These are phyloP conservation scores for Globisporangium spiculum DNA, from an alignment of 352 stramenopile genomes.

Conservation along the genomic window DNA sequence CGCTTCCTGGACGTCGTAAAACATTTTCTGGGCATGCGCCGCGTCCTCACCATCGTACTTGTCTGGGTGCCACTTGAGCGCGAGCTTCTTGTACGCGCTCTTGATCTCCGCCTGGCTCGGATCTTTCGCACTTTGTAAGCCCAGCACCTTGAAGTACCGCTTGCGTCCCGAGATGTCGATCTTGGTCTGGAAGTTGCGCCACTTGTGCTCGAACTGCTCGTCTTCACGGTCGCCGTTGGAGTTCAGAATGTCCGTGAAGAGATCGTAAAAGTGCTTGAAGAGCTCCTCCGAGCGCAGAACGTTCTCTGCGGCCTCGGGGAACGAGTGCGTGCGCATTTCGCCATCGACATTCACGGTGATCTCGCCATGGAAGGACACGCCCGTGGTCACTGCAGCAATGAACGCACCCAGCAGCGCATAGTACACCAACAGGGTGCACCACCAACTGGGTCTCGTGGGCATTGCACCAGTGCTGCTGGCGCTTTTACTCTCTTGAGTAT, in stretches of 20 bases:
- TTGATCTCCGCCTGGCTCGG: constrained; percentile 19
- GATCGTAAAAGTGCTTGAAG: constrained; percentile 7
- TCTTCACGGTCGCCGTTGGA: background rate
- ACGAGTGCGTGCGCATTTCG: background rate
- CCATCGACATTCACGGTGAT: constrained; percentile 4
- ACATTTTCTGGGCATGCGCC: constrained; percentile 17
- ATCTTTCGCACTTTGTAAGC: background rate
- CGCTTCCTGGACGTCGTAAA: constrained; percentile 25
- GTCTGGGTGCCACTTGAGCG: constrained; percentile 28
- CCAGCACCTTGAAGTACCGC: constrained; percentile 20
- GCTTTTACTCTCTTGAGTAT: background rate
- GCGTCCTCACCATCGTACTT: constrained; percentile 21
- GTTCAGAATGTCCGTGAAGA: constrained; percentile 5
- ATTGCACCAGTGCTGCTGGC: background rate
- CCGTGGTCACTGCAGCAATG: background rate
- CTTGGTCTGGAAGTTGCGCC: constrained; percentile 14
- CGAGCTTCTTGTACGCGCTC: constrained; percentile 20
- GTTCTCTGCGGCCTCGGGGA: constrained; percentile 10
- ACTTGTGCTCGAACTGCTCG: constrained; percentile 18
- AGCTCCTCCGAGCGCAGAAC: constrained; percentile 6
- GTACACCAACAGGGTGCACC: constrained; percentile 6
- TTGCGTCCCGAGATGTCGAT: constrained; percentile 22
- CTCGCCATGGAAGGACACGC: constrained; percentile 11
- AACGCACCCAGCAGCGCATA: constrained; percentile 5
- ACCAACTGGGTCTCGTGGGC: constrained; percentile 8